Conservation (phyloP, 768 basidiomycete genomes). For the Floccularia luteovirens region DNA sequence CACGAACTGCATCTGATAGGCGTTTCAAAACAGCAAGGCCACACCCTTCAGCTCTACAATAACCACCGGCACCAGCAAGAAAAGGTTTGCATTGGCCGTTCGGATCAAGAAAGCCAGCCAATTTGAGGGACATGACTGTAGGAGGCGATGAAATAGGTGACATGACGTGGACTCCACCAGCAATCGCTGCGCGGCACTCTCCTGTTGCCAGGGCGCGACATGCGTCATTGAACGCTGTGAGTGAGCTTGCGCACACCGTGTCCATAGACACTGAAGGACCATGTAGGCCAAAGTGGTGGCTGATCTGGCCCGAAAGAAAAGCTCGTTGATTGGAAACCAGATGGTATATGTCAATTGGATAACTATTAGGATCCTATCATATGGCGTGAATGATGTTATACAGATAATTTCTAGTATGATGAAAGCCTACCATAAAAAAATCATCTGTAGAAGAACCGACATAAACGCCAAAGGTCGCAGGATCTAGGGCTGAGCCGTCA, state of each 20-base stretch:
- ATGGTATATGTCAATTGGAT: conserved; percentile 4
- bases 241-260: conserved; percentile 8
- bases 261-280: conserved; percentile 9
- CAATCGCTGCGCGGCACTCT: conserved; percentile 5
- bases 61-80: conserved; percentile 40
- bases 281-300: conserved; percentile 8
- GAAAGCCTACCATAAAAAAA: conserved; percentile 1
- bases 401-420: neutral
- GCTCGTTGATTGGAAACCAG: conserved; percentile 4
- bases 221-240: conserved; percentile 8
- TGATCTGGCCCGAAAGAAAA: conserved; percentile 5
- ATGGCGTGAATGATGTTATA: neutral
- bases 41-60: conserved; percentile 38
- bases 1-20: conserved; percentile 32
- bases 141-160: conserved; percentile 3
- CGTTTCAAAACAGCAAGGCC: conserved; percentile 45
- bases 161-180: conserved; percentile 5
- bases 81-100: conserved; percentile 41
- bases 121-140: conserved; percentile 1
- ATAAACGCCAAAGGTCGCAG: conserved; percentile 4
- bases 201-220: conserved; percentile 6
- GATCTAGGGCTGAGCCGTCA: conserved; percentile 4
- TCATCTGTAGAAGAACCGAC: conserved; percentile 5
- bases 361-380: conserved; percentile 3
- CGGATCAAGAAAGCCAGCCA: conserved; percentile 25